These are phyloP conservation scores for Symbiodinium pilosum DNA, from an alignment of 73 alveolate genomes.

Conservation along the genomic window DNA sequence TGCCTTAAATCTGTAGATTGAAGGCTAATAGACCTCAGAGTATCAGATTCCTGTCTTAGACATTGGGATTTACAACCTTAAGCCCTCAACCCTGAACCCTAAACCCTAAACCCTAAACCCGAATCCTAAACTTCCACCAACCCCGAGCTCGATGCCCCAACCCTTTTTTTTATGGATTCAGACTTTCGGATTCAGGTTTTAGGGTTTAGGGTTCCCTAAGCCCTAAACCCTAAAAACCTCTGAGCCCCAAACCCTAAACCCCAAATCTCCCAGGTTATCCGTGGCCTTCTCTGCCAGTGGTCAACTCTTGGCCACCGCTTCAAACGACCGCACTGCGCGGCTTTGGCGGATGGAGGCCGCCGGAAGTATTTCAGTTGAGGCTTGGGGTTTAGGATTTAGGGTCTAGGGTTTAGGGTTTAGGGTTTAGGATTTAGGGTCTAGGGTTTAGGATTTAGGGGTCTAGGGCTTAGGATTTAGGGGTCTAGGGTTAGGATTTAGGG, in stretches of 20 bases:
- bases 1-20: too few relatives aligned
- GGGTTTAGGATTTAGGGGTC: neutral
- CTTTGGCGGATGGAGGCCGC: slow-evolving; percentile 20
- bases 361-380: neutral
- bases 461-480: too few relatives aligned
- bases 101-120: neutral
- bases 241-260: neutral
- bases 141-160: too few relatives aligned
- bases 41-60: too few relatives aligned
- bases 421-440: neutral
- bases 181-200: too few relatives aligned
- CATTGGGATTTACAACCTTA: neutral
- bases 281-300: slow-evolving; percentile 55
- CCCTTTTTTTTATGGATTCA: too few relatives aligned
- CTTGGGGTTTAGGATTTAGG: neutral
- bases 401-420: too few relatives aligned
- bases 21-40: too few relatives aligned
- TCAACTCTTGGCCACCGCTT: slow-evolving; percentile 25
- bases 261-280: slow-evolving; percentile 25
- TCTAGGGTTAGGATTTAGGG: too few relatives aligned
- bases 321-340: slow-evolving; percentile 32
- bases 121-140: too few relatives aligned
- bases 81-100: neutral
- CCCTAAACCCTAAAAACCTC: neutral
- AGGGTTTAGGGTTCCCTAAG: too few relatives aligned